These are phyloP conservation scores for Xerocomus nothofagi DNA, from an alignment of 1,284 basidiomycete species.

Conservation along the genomic window DNA sequence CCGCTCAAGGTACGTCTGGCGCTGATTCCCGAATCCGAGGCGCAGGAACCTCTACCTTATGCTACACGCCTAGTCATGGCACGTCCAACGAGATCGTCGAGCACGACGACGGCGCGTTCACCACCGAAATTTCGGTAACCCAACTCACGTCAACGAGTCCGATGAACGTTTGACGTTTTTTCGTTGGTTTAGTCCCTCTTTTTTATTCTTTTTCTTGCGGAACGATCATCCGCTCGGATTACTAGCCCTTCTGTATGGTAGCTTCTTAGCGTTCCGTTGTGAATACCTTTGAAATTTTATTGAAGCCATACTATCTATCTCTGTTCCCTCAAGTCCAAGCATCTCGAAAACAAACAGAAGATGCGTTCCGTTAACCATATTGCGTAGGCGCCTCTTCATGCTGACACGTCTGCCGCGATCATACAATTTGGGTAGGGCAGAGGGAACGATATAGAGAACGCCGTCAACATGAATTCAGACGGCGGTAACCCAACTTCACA, in stretches of 20 bases:
- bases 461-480: too few species aligned
- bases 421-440: too few species aligned
- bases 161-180: not conserved
- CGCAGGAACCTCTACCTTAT: not conserved
- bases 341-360: too few species aligned
- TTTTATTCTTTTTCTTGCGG: too few species aligned
- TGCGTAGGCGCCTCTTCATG: too few species aligned
- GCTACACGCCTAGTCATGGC: not conserved
- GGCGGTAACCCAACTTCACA: too few species aligned
- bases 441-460: too few species aligned
- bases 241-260: not conserved
- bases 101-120: not conserved
- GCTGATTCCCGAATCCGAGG: not conserved
- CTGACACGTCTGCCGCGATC: too few species aligned
- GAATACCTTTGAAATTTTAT: not conserved
- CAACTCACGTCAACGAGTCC: not conserved
- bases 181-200: too few species aligned
- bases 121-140: not conserved
- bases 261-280: not conserved
- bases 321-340: not conserved
- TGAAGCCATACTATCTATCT: not conserved
- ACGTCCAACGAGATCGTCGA: not conserved
- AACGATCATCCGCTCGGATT: too few species aligned
- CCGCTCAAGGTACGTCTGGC: not conserved
- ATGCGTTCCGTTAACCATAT: too few species aligned